These are phyloP conservation scores for Paxillus rubicundulus DNA, from an alignment of 768 basidiomycete genomes.

Conservation along the genomic window DNA sequence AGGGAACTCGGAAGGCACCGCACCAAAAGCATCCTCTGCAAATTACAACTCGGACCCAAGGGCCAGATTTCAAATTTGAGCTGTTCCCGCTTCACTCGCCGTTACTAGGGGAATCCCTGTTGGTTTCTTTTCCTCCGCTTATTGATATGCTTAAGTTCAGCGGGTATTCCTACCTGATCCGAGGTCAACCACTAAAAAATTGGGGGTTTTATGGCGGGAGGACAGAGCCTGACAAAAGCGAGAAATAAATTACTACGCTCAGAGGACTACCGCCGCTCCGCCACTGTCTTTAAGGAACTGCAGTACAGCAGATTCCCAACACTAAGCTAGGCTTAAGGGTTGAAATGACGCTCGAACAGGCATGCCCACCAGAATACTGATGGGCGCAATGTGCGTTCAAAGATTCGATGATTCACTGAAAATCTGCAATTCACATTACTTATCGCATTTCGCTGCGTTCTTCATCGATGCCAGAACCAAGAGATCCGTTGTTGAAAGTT, in stretches of 20 bases:
- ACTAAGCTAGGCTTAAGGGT: too few relatives aligned
- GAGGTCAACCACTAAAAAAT: too few relatives aligned
- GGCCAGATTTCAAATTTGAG: slow-evolving; percentile 82
- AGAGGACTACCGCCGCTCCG: too few relatives aligned
- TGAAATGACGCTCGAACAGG: slow-evolving; percentile 75
- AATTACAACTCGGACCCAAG: slow-evolving; percentile 71
- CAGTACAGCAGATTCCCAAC: too few relatives aligned
- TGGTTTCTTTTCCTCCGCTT: slow-evolving; percentile 91
- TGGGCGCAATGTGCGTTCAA: slow-evolving; percentile 79
- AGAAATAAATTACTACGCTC: too few relatives aligned
- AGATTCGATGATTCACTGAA: slow-evolving; percentile 72
- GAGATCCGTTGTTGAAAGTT: slow-evolving; percentile 57
- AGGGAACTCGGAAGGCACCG: slow-evolving; percentile 74
- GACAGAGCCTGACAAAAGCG: too few relatives aligned
- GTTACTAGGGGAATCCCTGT: slow-evolving; percentile 88
- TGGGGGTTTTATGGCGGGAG: too few relatives aligned
- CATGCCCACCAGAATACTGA: slow-evolving; percentile 73
- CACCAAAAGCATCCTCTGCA: slow-evolving; percentile 73
- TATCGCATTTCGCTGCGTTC: slow-evolving; percentile 79
- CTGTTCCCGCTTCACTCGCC: slow-evolving; percentile 83
- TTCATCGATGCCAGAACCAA: slow-evolving; percentile 81
- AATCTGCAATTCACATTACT: slow-evolving; percentile 70
- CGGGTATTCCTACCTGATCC: slow-evolving; percentile 82
- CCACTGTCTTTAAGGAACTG: too few relatives aligned
- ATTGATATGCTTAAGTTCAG: slow-evolving; percentile 90